phyloP scores from a whole-genome alignment of 495 filamentous ascomycete species.

The Penicillium crystallinum region DNA sequence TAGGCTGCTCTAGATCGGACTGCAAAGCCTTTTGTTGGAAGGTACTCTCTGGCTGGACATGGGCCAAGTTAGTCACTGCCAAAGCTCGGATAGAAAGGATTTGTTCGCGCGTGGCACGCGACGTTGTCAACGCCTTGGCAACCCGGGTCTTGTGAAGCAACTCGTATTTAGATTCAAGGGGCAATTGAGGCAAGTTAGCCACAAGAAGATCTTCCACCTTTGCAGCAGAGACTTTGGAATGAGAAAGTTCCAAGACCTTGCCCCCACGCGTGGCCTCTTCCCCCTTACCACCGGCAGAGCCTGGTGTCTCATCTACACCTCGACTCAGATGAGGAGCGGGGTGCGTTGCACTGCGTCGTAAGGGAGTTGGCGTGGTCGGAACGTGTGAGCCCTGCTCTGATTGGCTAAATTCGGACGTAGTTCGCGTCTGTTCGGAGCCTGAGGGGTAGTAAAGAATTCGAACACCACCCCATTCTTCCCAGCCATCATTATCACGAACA shows the following conservation, averaged over 20 bases:
- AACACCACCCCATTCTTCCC: slow-evolving; percentile 67
- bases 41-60: slow-evolving; percentile 70
- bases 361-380: slow-evolving; percentile 48
- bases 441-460: slow-evolving; percentile 60
- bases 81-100: slow-evolving; percentile 77
- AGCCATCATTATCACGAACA: slow-evolving; percentile 49
- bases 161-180: slow-evolving; percentile 72
- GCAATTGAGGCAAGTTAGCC: slow-evolving; percentile 58
- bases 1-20: slow-evolving; percentile 85
- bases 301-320: slow-evolving; percentile 50
- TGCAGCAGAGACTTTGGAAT: slow-evolving; percentile 54
- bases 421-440: slow-evolving; percentile 28
- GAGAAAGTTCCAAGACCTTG: slow-evolving; percentile 67
- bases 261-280: slow-evolving; percentile 43
- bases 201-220: slow-evolving; percentile 65
- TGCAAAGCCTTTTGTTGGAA: slow-evolving; percentile 82
- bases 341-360: slow-evolving; percentile 45
- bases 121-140: slow-evolving; percentile 67
- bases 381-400: slow-evolving; percentile 23
- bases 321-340: slow-evolving; percentile 50
- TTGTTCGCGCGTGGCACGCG: slow-evolving; percentile 61
- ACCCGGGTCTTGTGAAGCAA: slow-evolving; percentile 77
- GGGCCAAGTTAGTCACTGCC: slow-evolving; percentile 88
- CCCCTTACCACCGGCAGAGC: slow-evolving; percentile 23
- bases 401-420: slow-evolving; percentile 24